Evolutionary conservation across 495 filamentous ascomycete species (phyloP), one percentile per base, ranked within the genome.

Genomic region (Lasiosphaeria ovina): DNA sequence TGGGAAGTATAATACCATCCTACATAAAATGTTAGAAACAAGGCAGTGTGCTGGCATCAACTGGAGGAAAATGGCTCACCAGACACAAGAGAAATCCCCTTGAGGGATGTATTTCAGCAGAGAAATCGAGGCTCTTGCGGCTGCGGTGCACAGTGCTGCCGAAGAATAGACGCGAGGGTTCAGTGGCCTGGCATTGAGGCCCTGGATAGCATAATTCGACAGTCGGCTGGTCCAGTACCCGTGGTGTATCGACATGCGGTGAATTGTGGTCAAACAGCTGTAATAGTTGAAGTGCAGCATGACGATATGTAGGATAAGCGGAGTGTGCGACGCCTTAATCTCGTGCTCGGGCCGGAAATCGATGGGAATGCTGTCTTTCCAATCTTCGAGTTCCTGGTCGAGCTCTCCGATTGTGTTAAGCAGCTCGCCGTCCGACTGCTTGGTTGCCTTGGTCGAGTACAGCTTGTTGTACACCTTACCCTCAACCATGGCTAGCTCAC

Each of bases 201-300:
- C 94, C 66, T 94, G 89, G 47, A 98, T 93, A 3, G 94, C 94
- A 71, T 91, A 98, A 65, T 98, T 93, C 34, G 93, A 96, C 31
- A 98, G 79, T 47, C 94, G 85, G 66, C 89, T 97, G 7, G 93
- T 97, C 94, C 94, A 98, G 77, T 96, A 97, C 3, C 94, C 94
- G 69, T 98, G 95, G 71, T 98, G 94, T 54, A 97, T 87, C 4
- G 91, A 95, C 94, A 98, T 98, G 31, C 94, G 90, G 75, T 98
- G 94, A 56, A 98, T 97, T 1, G 94, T 98, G 12, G 93, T 97
- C 57, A 98, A 79, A 66, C 91, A 95, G 70, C 98, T 98, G 78
- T 98, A 97, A 75, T 98, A 98, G 36, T 91, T 86, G 69, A 98
- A 97, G 69, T 98, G 94, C 45, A 98, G 75, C 66, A 96, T 88